Percentiles rank a stretch among this genome's conserved stretches.
Evolutionary conservation across 805 yeast species (phyloP).

Genomic region (Ogataea henricii): DNA sequence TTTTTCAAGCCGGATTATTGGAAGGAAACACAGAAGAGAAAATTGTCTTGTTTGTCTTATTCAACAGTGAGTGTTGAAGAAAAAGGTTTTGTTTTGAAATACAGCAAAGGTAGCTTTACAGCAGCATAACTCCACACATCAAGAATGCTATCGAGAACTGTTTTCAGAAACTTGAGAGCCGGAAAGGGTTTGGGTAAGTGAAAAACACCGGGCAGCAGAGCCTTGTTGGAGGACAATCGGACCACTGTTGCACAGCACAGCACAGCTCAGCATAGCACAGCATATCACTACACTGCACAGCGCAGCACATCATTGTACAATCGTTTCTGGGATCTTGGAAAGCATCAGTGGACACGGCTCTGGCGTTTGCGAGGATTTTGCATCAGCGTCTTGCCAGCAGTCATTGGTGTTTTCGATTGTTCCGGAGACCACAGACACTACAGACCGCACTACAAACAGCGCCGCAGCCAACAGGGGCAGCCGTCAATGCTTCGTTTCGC

Average conservation of each 20-base stretch:
- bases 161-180: slow-evolving; percentile 32
- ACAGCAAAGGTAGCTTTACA: slow-evolving; percentile 9
- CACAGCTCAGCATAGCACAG: too few species aligned
- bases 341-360: too few species aligned
- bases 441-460: too few species aligned
- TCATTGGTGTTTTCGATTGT: too few species aligned
- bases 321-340: too few species aligned
- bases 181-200: slow-evolving; percentile 33
- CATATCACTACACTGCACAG: too few species aligned
- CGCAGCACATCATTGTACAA: too few species aligned
- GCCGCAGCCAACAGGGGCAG: too few species aligned
- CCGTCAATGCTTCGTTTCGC: too few species aligned
- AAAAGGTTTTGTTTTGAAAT: neutral
- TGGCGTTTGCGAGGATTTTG: too few species aligned
- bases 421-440: too few species aligned
- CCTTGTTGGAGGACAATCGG: neutral
- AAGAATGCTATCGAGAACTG: slow-evolving; percentile 35
- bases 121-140: neutral
- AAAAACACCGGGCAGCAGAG: neutral
- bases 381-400: too few species aligned
- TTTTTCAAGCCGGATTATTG: slow-evolving; percentile 8
- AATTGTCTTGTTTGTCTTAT: slow-evolving; percentile 5
- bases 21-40: slow-evolving; percentile 5
- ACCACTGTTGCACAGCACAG: neutral
- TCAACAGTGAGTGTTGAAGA: neutral